Base-by-base conservation (phyloP, 148 eudicot genomes). In the Nepenthes mirabilis region DNA sequence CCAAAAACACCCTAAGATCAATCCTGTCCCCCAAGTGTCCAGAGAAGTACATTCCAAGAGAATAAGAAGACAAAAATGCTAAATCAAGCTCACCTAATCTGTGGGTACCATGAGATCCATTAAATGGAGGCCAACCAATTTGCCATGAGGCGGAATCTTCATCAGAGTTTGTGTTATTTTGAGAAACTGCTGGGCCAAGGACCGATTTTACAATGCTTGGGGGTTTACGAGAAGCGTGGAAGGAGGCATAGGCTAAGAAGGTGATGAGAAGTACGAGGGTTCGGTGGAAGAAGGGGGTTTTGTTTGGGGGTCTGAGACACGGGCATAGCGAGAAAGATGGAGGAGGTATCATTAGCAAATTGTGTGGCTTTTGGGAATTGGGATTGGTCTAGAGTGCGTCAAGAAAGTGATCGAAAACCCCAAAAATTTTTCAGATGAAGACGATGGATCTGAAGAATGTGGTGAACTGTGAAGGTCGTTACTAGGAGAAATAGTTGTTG, bases 11-110 rank as follows among this genome's bases (percentile, higher is more conserved):
- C 48, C 97, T 76, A 33, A 93, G 72, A 78, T 93, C 87, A 64
- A 78, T 68, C 10, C 72, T 76, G 57, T 93, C 99, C 33, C 95
- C 97, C 6, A 93, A 57, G 55, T 89, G 99, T 3, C 99, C 99
- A 36, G 97, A 66, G 45, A 93, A 76, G 66, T 76, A 89, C 99
- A 93, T 93, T 1, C 95, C 95, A 59, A 75, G 37, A 1, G 99
- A 70, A 61, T 93, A 93, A 33, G 97, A 75, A 9, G 77, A 73
- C 40, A 93, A 66, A 68, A 93, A 93, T 0, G 91, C 85, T 36
- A 93, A 84, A 75, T 93, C 99, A 53, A 93, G 95, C 83, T 93
- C 99, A 52, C 99, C 99, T 43, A 93, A 75, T 2, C 96, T 75
- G 68, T 89, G 97, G 36, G 99, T 82, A 5, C 95, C 99, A 11